Percentiles rank a stretch among this genome's conserved stretches.
Evolutionary conservation across 2,329 filamentous ascomycete genomes (phyloP).

Genomic region (Sporothrix curviconia): DNA sequence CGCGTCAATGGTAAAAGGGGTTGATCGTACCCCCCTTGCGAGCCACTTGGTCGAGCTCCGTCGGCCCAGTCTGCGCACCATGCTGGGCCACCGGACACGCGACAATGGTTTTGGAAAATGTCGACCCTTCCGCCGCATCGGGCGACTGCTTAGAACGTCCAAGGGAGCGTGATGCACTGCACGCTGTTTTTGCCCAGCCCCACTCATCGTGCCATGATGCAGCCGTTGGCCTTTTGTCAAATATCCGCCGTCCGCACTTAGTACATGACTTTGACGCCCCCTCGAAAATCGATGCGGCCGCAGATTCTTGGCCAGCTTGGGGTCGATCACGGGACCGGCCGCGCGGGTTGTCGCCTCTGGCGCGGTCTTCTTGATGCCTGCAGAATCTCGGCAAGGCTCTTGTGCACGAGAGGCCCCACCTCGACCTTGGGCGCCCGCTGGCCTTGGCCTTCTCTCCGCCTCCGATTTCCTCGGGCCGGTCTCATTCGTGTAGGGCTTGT

Average conservation of each 20-base stretch:
- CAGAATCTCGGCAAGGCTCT: constrained; percentile 89
- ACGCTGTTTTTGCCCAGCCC: constrained; percentile 94
- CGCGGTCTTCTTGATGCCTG: constrained; percentile 91
- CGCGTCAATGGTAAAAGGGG: constrained; percentile 93
- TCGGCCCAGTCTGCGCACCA: constrained; percentile 98
- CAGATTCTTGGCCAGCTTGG: constrained; percentile 77
- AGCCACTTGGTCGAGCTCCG: constrained; percentile 95
- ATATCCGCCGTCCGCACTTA: constrained; percentile 88
- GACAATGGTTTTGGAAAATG: constrained; percentile 96
- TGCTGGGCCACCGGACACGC: constrained; percentile 92
- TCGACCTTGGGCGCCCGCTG: constrained; percentile 49
- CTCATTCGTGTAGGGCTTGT: constrained; percentile 57
- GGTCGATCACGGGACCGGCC: constrained; percentile 97
- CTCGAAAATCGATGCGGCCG: constrained; percentile 95
- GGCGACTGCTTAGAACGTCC: constrained; percentile 94
- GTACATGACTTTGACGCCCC: constrained; percentile 97
- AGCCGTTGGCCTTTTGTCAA: constrained; percentile 91
- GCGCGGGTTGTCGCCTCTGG: constrained; percentile 67
- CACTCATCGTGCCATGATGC: constrained; percentile 99
- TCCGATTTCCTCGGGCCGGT: constrained; percentile 28
- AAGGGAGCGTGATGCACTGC: constrained; percentile 93
- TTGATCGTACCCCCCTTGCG: constrained; percentile 80
- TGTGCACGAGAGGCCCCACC: constrained; percentile 80
- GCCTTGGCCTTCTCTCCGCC: constrained; percentile 28
- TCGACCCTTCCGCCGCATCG: constrained; percentile 86